These are phyloP conservation scores for Terana coerulea DNA, from an alignment of 768 basidiomycete species.

Conservation along the genomic window DNA sequence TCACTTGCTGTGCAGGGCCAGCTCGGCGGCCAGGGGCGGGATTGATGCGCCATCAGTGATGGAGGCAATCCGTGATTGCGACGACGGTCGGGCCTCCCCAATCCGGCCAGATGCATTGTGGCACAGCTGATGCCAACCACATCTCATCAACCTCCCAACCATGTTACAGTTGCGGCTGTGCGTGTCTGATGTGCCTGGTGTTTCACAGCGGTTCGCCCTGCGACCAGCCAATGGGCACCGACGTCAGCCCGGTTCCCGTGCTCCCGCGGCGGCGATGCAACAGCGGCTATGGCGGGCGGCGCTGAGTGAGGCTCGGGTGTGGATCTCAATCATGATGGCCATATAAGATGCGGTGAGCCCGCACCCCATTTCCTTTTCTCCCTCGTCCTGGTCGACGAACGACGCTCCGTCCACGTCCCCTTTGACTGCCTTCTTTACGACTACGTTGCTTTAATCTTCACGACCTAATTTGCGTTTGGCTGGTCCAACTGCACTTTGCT, in stretches of 20 bases:
- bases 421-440: neutral
- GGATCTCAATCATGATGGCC: neutral
- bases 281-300: no score
- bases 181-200: neutral
- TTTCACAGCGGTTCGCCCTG: neutral
- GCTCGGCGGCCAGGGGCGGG: no score
- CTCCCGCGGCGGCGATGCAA: no score
- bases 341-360: neutral
- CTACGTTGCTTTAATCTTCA: neutral
- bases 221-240: neutral
- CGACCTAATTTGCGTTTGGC: constrained; percentile 1
- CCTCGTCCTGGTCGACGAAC: constrained; percentile 5
- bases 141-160: neutral
- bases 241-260: no score
- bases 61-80: neutral
- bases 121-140: neutral
- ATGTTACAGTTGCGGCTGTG: neutral
- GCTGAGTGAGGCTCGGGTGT: no score
- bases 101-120: neutral
- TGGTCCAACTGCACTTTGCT: constrained; percentile 3
- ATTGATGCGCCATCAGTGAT: constrained; percentile 5
- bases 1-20: no score
- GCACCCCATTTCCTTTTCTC: neutral
- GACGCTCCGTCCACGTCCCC: no score
- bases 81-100: neutral